These are phyloP conservation scores for Phyllosticta citrichinensis DNA, from an alignment of 2,329 filamentous ascomycete species.

Conservation along the genomic window DNA sequence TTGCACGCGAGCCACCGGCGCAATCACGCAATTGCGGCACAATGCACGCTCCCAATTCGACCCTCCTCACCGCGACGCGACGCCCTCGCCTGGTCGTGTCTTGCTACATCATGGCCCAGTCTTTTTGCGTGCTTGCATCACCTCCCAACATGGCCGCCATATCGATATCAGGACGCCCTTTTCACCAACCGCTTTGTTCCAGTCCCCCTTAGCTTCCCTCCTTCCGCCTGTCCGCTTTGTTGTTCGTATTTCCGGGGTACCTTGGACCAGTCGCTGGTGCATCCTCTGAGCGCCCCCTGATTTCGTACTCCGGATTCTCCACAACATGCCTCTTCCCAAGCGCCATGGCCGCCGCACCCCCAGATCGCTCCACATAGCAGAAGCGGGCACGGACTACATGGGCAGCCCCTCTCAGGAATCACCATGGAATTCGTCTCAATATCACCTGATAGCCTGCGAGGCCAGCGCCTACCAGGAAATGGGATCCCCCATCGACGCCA, in stretches of 20 bases:
- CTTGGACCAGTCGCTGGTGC: background rate
- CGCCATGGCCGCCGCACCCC: slow-evolving; percentile 4
- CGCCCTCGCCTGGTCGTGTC: background rate
- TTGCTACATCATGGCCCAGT: slow-evolving; percentile 8
- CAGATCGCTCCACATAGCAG: slow-evolving; percentile 4
- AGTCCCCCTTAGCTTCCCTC: background rate
- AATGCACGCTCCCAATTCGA: background rate
- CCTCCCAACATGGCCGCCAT: slow-evolving; percentile 1
- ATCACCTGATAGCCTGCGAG: slow-evolving; percentile 1
- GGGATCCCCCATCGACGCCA: slow-evolving; percentile 5
- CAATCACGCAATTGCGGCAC: slow-evolving; percentile 10
- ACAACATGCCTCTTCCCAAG: slow-evolving; percentile 3
- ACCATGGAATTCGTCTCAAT: slow-evolving; percentile 6
- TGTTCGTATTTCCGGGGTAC: background rate
- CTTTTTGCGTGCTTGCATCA: slow-evolving; percentile 8
- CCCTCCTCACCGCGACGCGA: slow-evolving; percentile 1
- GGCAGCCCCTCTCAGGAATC: background rate
- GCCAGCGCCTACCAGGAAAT: slow-evolving; percentile 8
- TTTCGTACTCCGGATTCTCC: background rate
- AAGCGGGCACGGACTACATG: background rate
- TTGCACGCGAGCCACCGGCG: slow-evolving; percentile 9
- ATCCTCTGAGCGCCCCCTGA: background rate
- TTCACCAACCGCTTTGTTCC: background rate
- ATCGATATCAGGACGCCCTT: background rate
- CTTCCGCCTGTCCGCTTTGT: background rate